Base-by-base conservation (phyloP, 1,284 basidiomycete species). In the Trichosporon asahii region DNA sequence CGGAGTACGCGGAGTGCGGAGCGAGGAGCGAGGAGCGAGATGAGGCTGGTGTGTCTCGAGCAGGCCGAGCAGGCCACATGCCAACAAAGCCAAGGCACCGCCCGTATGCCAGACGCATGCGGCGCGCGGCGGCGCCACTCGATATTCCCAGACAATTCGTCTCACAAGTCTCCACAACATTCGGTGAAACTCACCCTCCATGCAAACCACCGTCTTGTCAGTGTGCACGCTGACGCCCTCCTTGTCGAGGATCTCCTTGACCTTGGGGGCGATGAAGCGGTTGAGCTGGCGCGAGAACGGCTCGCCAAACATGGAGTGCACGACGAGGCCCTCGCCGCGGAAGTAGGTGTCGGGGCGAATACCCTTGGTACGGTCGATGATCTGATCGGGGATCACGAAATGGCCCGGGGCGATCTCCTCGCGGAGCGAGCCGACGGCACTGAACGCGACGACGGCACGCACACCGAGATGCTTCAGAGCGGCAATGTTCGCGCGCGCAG, bases 311-410 rank as follows among this genome's bases (percentile, higher is more conserved):
- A 91, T 89, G 11, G 94, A 91, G 82, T 99, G 96, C 0, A 92
- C 94, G 69, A 98, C 95, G 72, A 98, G 84, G 67, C 85, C 88
- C 63, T 90, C 88, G 69, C 88, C 89, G 73, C 94, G 89, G 81
- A 99, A 99, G 86, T 93, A 99, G 33, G 89, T 92, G 11, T 90
- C 87, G 0, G 91, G 89, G 35, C 95, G 88, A 61, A 97, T 85
- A 14, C 94, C 93, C 84, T 98, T 98, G 23, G 96, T 98, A 66
- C 96, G 89, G 84, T 99, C 95, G 81, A 99, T 98, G 85, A 98
- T 93, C 83, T 98, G 95, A 67, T 88, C 87, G 0, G 96, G 95
- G 63, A 99, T 88, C 66, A 90, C 87, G 81, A 98, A 95, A 76
- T 95, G 90, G 55, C 94, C 93, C 0, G 93, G 93, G n/a, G 88